Evolutionary conservation across 179 eudicot species (phyloP).

Genomic region (Vitellaria paradoxa): DNA sequence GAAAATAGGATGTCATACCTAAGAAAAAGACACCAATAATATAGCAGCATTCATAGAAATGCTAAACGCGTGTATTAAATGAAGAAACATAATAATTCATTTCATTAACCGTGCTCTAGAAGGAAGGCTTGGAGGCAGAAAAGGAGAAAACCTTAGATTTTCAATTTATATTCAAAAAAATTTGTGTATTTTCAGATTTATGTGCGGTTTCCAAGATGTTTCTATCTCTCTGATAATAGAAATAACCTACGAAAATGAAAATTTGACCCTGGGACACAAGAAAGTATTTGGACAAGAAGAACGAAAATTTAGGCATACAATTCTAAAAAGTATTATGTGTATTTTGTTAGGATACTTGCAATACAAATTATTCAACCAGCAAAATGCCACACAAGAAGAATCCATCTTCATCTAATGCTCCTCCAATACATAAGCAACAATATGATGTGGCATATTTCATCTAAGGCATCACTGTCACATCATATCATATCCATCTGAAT

Average conservation of each 20-base stretch:
- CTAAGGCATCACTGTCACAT: background rate
- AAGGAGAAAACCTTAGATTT: background rate
- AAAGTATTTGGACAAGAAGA: background rate
- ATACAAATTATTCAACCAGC: background rate
- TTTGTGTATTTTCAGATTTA: too few relatives aligned
- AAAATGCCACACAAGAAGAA: constrained; percentile 2
- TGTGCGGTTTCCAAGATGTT: too few relatives aligned
- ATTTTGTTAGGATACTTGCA: background rate
- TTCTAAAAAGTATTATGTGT: background rate
- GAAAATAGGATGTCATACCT: background rate
- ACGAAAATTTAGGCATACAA: background rate
- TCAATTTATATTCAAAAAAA: background rate
- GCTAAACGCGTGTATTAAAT: background rate
- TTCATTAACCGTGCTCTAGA: constrained; percentile 12
- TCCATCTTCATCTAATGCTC: background rate
- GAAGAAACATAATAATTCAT: background rate
- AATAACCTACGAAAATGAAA: too few relatives aligned
- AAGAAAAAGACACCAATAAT: background rate
- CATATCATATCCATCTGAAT: background rate
- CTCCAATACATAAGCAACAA: background rate
- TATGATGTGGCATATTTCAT: background rate
- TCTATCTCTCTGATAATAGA: too few relatives aligned
- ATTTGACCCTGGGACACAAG: background rate
- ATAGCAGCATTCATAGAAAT: background rate
- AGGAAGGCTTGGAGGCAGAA: constrained; percentile 5